Evolutionary conservation across 2,329 filamentous ascomycete species (phyloP).

Genomic region (Pseudogymnoascus sp.): DNA sequence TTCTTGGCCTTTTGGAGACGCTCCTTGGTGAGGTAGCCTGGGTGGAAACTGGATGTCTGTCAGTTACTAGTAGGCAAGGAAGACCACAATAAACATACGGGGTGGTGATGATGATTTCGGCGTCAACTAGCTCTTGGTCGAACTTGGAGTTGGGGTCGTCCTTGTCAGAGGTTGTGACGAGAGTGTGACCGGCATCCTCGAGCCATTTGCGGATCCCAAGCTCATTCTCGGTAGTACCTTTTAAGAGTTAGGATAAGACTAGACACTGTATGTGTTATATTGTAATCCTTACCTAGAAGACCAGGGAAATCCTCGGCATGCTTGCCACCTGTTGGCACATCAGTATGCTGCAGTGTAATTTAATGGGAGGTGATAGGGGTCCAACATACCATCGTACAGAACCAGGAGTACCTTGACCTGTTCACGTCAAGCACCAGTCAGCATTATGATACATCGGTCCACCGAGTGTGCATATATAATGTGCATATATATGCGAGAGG

Average conservation of each 20-base stretch:
- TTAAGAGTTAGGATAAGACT: conserved; percentile 23
- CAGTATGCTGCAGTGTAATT: not conserved
- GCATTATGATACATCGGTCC: conserved; percentile 22
- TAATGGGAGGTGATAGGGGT: conserved; percentile 5
- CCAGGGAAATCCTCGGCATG: conserved; percentile 79
- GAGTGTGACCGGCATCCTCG: conserved; percentile 90
- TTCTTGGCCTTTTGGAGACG: conserved; percentile 98
- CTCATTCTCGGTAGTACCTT: conserved; percentile 97
- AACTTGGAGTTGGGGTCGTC: conserved; percentile 89
- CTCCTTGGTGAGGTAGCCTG: conserved; percentile 93
- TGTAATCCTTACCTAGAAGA: conserved; percentile 35
- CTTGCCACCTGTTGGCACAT: conserved; percentile 53
- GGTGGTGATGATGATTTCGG: conserved; percentile 98
- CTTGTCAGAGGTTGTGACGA: conserved; percentile 97
- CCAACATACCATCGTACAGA: conserved; percentile 71
- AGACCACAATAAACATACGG: conserved; percentile 49
- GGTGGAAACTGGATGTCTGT: conserved; percentile 63
- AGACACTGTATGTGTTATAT: not conserved
- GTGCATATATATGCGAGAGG: not conserved
- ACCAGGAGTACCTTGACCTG: conserved; percentile 94
- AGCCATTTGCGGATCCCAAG: conserved; percentile 96
- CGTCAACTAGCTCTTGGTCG: conserved; percentile 90
- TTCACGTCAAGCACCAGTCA: conserved; percentile 25
- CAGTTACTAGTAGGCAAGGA: not conserved
- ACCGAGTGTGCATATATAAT: not conserved